phyloP scores from a whole-genome alignment of 2,329 filamentous ascomycete genomes.

The Aspergillus proliferans region DNA sequence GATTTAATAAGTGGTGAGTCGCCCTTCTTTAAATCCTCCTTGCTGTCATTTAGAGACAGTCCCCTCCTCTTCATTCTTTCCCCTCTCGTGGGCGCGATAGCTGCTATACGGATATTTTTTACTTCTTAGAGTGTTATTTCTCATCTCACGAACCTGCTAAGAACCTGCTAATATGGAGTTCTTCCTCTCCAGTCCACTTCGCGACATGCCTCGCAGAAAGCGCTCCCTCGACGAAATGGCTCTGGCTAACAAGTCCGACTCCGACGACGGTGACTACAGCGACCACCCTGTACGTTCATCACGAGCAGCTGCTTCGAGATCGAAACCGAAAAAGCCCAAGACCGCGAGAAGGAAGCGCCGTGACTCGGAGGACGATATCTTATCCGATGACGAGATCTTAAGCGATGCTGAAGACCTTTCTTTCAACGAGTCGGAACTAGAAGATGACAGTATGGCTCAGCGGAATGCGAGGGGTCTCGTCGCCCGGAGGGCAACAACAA shows the following conservation, averaged over 20 bases:
- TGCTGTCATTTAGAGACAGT: background rate
- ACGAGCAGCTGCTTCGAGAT: constrained; percentile 20
- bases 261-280: constrained; percentile 41
- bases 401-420: constrained; percentile 38
- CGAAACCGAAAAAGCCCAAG: constrained; percentile 29
- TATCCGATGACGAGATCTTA: constrained; percentile 33
- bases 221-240: constrained; percentile 39
- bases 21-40: background rate
- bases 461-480: constrained; percentile 53
- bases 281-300: constrained; percentile 28
- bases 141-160: background rate
- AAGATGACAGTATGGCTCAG: constrained; percentile 39
- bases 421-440: constrained; percentile 41
- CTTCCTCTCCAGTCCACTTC: background rate
- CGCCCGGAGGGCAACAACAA: constrained; percentile 51
- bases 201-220: constrained; percentile 32
- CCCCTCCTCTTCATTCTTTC: background rate
- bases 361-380: constrained; percentile 43
- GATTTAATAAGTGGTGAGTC: background rate
- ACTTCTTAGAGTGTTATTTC: background rate
- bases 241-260: constrained; percentile 38
- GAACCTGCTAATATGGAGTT: background rate
- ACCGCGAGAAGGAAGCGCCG: constrained; percentile 34
- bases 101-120: background rate
- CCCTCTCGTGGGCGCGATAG: background rate